These are phyloP conservation scores for Hypoxylon fuscum DNA, from an alignment of 495 filamentous ascomycete genomes.

Conservation along the genomic window DNA sequence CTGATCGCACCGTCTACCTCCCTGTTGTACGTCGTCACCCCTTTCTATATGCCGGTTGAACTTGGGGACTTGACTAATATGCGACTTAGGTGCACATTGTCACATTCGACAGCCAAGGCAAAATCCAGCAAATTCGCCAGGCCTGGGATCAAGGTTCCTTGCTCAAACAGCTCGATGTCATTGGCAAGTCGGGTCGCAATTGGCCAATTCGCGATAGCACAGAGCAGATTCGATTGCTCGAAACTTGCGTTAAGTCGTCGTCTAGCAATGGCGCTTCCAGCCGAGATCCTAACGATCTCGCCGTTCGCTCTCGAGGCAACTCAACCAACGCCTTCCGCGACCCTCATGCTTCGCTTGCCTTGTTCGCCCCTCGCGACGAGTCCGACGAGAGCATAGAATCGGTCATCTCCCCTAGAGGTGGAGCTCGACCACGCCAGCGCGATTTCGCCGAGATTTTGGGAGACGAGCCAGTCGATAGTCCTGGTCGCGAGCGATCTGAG, in stretches of 20 bases:
- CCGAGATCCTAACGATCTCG: conserved; percentile 32
- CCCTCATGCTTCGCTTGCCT: conserved; percentile 79
- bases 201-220: conserved; percentile 94
- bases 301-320: conserved; percentile 53
- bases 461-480: conserved; percentile 54
- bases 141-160: conserved; percentile 96
- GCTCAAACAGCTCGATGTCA: conserved; percentile 91
- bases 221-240: conserved; percentile 81
- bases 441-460: conserved; percentile 63
- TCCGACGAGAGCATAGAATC: conserved; percentile 53
- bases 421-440: conserved; percentile 55
- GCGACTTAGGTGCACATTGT: conserved; percentile 83
- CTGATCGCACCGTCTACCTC: conserved; percentile 81
- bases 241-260: conserved; percentile 56
- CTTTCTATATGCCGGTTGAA: conserved; percentile 3
- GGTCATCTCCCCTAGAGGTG: conserved; percentile 63
- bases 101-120: conserved; percentile 75
- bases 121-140: conserved; percentile 85
- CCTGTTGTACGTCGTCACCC: conserved; percentile 72
- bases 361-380: conserved; percentile 72
- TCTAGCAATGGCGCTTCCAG: conserved; percentile 33
- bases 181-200: conserved; percentile 84
- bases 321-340: conserved; percentile 63
- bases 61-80: conserved; percentile 42
- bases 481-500: conserved; percentile 51